Evolutionary conservation across 164 flowering plant genomes (phyloP).

Genomic region (Liquidambar formosana): DNA sequence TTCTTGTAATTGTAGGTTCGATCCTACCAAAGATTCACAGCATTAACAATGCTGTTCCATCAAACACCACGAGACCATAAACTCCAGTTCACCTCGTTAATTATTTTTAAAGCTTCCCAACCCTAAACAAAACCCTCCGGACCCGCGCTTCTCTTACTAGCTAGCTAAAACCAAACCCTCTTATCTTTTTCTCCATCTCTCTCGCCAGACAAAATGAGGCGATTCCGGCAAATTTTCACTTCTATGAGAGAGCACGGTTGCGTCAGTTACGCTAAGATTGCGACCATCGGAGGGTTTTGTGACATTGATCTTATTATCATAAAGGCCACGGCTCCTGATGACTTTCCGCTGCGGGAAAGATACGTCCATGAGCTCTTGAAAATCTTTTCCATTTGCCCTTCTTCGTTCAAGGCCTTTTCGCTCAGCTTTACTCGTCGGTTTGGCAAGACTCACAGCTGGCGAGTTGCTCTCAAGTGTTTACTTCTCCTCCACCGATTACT

Average conservation of each 20-base stretch:
- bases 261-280: slow-evolving; percentile 50
- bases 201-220: slow-evolving; percentile 25
- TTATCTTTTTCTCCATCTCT: background rate
- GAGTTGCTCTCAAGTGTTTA: slow-evolving; percentile 67
- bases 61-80: background rate
- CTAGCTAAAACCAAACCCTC: background rate
- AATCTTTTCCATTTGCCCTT: slow-evolving; percentile 46
- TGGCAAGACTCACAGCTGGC: slow-evolving; percentile 49
- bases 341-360: slow-evolving; percentile 44
- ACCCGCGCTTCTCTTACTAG: background rate
- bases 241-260: slow-evolving; percentile 43
- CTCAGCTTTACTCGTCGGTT: slow-evolving; percentile 55
- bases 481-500: slow-evolving; percentile 64
- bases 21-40: background rate
- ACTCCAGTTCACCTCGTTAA: slow-evolving; percentile 6
- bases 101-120: background rate
- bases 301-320: slow-evolving; percentile 42
- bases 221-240: slow-evolving; percentile 36
- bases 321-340: slow-evolving; percentile 66
- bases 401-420: slow-evolving; percentile 41
- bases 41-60: background rate
- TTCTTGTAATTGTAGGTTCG: background rate
- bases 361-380: slow-evolving; percentile 50
- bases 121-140: background rate
- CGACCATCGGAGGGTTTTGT: slow-evolving; percentile 42